Base-by-base conservation (phyloP, 2,329 filamentous ascomycete species). In the Graphilbum ipis-grandicollis region DNA sequence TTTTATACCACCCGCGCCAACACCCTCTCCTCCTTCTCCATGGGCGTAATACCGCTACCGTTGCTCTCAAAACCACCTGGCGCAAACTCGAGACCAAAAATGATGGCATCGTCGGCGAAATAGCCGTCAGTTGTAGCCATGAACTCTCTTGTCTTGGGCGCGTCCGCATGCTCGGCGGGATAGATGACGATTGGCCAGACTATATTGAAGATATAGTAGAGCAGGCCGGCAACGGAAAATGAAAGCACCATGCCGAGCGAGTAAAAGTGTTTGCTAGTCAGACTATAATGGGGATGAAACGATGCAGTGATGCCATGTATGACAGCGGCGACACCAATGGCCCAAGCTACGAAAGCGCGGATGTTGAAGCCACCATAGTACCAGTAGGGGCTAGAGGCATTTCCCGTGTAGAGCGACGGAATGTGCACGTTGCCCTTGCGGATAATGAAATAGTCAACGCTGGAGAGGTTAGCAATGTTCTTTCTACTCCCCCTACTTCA, bases 141-240 rank as follows among this genome's bases (percentile, higher is more conserved):
- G 15, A 14, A 14, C 28, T 35, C 26, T 31, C 22, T 33, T 8
- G 28, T 5, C 9, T 8, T 31, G 19, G 18, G 15, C 9, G n/a
- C 19, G n/a, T 22, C 30, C 15, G 31, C 26, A 4, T 31, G n/a
- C 6, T 19, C 35, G 2, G 22, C 35, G n/a, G 35, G 35, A 17
- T 36, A 36, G 29, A 36, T 19, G 12, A 10, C 9, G 3, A 29
- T 17, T 3, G 35, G 35, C 9, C 32, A 33, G 21, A 37, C 2
- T 9, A 8, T 9, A 22, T n/a, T 22, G 19, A 33, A 17, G 3
- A 14, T 14, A 17, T 19, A 37, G 57, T 86, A 94, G 41, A 96
- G 72, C 44, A 94, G 55, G 58, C 94, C 88, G 41, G 85, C 85
- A 52, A 94, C 86, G 39, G 61, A 64, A 49, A 96, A 31, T 8